Base-by-base conservation (phyloP, 176 grass and related monocot genomes). In the Urochloa ruziziensis region DNA sequence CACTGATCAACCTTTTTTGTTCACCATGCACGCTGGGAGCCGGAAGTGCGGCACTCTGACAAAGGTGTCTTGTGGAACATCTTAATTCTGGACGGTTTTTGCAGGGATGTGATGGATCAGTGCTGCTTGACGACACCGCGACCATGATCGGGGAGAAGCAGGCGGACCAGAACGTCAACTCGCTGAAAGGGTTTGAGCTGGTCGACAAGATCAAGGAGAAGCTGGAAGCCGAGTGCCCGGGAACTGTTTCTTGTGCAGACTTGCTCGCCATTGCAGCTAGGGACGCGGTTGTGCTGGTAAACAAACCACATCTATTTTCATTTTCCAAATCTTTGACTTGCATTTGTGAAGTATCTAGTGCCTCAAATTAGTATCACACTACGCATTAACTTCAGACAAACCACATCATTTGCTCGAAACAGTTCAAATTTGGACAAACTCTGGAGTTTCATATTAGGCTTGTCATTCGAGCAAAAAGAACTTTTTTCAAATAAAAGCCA, bases 31-130 rank as follows among this genome's bases (percentile, higher is more conserved):
- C 9, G 24, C 42, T 4, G 3, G 43, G 49, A 52, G 49, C 49
- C 21, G 49, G 49, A 7, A 21, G 35, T 35, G 61, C 29, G 36
- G 46, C 70, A 21, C 25, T 43, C 23, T 30, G 27, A 69, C 23
- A 11, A 40, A 36, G 30, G 15, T 63, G 69, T 25, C 48, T 74
- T 54, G 15, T 17, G 74, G 60, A 67, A 27, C 81, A 58, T 67
- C 70, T 76, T 32, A 62, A 75, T n/a, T 66, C 77, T 75, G 40
- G 34, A 69, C 34, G 3, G 19, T 29, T 48, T 17, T 60, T 66
- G 32, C 79, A 98, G 96, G 96, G 96, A 10, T 99, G 96, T 46
- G 93, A 99, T 69, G 96, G 96, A 44, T 99, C 96, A 4, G 91
- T 99, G 69, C 85, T 94, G 56, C 89, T 99, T 1, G 96, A 99